Evolutionary conservation across 108 stramenopile species (phyloP), one percentile per base, ranked within the genome.

Genomic region (Nannochloropsis gaditana): DNA sequence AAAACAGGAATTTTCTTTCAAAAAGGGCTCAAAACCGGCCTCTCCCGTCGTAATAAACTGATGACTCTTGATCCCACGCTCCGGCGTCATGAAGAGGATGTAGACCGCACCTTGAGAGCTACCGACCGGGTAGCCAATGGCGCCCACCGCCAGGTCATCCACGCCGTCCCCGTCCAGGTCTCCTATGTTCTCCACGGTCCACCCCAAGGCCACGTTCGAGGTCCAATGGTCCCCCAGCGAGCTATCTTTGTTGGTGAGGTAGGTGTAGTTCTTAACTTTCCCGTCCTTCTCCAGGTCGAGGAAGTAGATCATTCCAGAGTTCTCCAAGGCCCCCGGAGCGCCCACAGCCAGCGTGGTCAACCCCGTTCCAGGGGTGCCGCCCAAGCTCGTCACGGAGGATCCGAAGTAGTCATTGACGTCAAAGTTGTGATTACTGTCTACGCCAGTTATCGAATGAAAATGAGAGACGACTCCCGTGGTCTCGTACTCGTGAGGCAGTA

Each of bases 281-380:
- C 59, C 59, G n/a, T 73, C 6, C 59, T 73, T 73, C 8, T 8
- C 19, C 59, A 73, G 6, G 3, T 73, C n/a, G 19, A 73, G n/a
- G 59, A 73, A 73, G 59, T 73, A 73, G 59, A 73, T n/a, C 59
- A 73, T 73, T 6, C 59, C 59, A 15, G 59, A 73, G n/a, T 73
- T 73, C n/a, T 73, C 59, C 59, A 73, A n/a, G n/a, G 59, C 59
- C 59, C 59, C 59, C 3, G 59, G 59, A 4, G 59, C 59, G n/a
- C 59, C 59, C 59, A 73, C 59, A 15, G 59, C 59, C 19, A 73
- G 59, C 59, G 59, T 73, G 59, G 59, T 73, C 59, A 73, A 73
- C 19, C 59, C 59, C 15, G 59, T 73, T n/a, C n/a, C n/a, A 8
- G 59, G 19, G n/a, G 15, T n/a, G 6, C 6, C n/a, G 2, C 59